Evolutionary conservation across 371 early-diverging fungal species (phyloP), one percentile per base, ranked within the genome.

Genomic region (Dichotomocladium elegans): DNA sequence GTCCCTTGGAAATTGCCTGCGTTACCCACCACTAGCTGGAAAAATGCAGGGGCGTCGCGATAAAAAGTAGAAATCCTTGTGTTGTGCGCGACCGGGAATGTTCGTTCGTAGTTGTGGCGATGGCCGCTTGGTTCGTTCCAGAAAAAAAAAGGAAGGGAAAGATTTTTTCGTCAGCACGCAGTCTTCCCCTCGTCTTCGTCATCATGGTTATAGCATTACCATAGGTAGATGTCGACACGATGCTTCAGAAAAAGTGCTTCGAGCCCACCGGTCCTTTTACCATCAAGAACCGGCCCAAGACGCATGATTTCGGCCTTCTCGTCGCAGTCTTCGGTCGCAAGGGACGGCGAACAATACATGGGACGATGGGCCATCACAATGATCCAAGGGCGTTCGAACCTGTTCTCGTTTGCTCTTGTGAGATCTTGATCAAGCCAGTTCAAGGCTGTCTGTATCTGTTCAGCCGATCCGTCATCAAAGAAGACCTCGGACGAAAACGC

Each of bases 341-440:
- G n/a, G 4, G 25, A 31, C 2, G 59, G 51, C 4, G 59, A 58
- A 35, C 64, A 63, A 37, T 63, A 63, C 21, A 58, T 11, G 9
- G 64, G 64, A 8, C 59, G 51, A 31, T 63, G 64, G n/a, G 55
- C 57, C 29, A 58, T 53, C 3, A 68, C 68, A 26, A 64, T 53
- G 44, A 68, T 64, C 68, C 68, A 68, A 19, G 46, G 50, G 2
- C 58, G 61, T 22, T 25, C 19, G 3, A 46, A 31, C 6, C 47
- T 37, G 22, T 43, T 40, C 25, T 4, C 17, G 2, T 30, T 57
- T 12, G 71, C 65, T 10, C 53, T 41, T 15, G 46, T 24, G n/a
- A 70, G 44, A 29, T 67, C 68, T 5, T 46, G n/a, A 26, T 67
- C 68, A 3, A 70, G 41, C 71, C 68, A 70, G 19, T 67, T 44